Conservation (phyloP, 139 green algal genomes). For the Chlamydomonas schloesseri region DNA sequence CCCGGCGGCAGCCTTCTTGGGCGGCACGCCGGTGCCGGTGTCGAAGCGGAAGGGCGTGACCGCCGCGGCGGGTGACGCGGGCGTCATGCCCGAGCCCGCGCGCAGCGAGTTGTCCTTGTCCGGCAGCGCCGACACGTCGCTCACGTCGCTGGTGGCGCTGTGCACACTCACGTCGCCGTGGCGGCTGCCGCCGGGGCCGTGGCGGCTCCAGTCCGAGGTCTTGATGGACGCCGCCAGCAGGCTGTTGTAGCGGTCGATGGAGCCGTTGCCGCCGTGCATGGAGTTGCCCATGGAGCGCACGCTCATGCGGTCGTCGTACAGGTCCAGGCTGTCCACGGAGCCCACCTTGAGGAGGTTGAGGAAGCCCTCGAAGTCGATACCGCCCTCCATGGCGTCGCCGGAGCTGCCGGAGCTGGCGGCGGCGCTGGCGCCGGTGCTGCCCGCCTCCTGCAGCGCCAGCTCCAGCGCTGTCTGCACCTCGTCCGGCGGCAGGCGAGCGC, state of each 20-base stretch:
- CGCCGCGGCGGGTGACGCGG: neutral
- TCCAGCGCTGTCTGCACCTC: constrained; percentile 50
- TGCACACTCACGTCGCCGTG: neutral
- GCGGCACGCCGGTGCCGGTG: neutral
- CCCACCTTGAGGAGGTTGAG: constrained; percentile 50
- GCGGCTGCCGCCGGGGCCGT: constrained; percentile 8
- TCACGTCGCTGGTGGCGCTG: neutral
- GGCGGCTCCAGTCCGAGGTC: constrained; percentile 26
- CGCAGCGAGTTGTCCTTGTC: neutral
- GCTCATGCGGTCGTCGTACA: constrained; percentile 66
- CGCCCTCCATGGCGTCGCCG: neutral
- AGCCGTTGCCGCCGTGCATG: neutral
- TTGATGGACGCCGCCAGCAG: neutral
- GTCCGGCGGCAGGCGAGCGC: constrained; percentile 49
- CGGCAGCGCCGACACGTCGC: neutral
- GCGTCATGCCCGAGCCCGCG: neutral
- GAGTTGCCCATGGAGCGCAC: neutral
- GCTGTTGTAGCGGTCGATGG: constrained; percentile 53
- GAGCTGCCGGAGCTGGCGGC: neutral
- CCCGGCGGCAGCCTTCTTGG: neutral
- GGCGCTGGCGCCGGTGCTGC: neutral
- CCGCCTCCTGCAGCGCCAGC: constrained; percentile 50
- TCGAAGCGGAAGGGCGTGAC: neutral
- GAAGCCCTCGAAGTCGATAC: constrained; percentile 66
- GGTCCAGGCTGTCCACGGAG: constrained; percentile 59